Conservation (phyloP, 2,329 filamentous ascomycete genomes). For the Tolypocladium capitatum region DNA sequence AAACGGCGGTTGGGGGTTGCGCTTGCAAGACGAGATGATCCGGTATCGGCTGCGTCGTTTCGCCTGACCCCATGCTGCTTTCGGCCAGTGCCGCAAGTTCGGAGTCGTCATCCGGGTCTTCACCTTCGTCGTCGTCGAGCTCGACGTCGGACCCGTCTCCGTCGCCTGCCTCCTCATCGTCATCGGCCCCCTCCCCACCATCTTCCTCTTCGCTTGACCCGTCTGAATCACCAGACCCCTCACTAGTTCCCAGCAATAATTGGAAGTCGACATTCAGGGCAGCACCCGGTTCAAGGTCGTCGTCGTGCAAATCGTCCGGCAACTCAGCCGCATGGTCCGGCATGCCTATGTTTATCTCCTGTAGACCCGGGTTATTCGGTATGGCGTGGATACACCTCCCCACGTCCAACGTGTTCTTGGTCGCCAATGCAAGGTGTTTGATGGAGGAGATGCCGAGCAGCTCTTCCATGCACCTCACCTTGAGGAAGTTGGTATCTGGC, state of each 20-base stretch:
- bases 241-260: neutral
- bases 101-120: neutral
- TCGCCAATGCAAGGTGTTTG: slow-evolving; percentile 8
- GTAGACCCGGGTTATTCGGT: slow-evolving; percentile 17
- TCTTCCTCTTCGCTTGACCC: slow-evolving; percentile 4
- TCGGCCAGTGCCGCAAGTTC: neutral
- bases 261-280: neutral
- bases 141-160: slow-evolving; percentile 8
- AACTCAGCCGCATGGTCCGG: neutral
- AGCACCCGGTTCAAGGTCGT: neutral
- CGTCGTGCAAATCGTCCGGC: neutral
- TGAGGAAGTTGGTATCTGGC: slow-evolving; percentile 28
- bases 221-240: neutral
- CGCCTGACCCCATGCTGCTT: neutral
- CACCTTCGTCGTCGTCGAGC: neutral
- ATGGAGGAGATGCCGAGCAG: slow-evolving; percentile 17
- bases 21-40: neutral
- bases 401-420: slow-evolving; percentile 13
- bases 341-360: neutral
- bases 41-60: neutral
- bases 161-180: slow-evolving; percentile 7
- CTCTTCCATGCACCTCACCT: slow-evolving; percentile 19
- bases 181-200: slow-evolving; percentile 7
- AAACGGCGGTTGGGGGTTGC: neutral
- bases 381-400: slow-evolving; percentile 11